Percentiles rank a stretch among this genome's conserved stretches.
These are phyloP conservation scores for Didymella segeticola DNA, from an alignment of 2,329 filamentous ascomycete species.

Conservation along the genomic window DNA sequence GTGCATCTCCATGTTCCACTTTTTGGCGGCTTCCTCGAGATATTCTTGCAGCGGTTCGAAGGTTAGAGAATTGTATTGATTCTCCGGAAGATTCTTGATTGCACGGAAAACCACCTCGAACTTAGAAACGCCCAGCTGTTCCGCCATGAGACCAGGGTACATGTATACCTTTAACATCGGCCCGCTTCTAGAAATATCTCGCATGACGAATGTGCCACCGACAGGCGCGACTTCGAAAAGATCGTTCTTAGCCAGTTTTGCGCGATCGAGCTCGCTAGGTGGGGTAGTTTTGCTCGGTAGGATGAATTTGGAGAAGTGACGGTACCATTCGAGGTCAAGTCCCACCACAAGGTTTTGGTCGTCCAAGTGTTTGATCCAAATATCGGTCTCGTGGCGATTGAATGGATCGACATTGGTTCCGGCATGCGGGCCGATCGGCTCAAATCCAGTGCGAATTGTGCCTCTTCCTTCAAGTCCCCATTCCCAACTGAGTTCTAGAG, in stretches of 20 bases:
- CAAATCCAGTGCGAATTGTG: slow-evolving; percentile 19
- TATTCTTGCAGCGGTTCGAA: slow-evolving; percentile 1
- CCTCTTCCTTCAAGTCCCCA: slow-evolving; percentile 22
- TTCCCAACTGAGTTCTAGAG: slow-evolving; percentile 21
- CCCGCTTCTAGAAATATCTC: slow-evolving; percentile 13
- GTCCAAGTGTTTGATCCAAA: slow-evolving; percentile 16
- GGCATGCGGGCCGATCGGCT: slow-evolving; percentile 19
- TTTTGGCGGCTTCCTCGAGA: background rate
- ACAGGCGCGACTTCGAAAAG: slow-evolving; percentile 20
- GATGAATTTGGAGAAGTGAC: slow-evolving; percentile 9
- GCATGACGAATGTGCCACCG: slow-evolving; percentile 21
- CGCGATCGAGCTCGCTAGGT: slow-evolving; percentile 4
- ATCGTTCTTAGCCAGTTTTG: slow-evolving; percentile 13
- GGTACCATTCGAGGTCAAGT: slow-evolving; percentile 21
- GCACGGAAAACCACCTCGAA: slow-evolving; percentile 12
- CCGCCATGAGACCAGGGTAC: slow-evolving; percentile 16
- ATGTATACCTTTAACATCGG: slow-evolving; percentile 21
- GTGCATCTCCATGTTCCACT: slow-evolving; percentile 11
- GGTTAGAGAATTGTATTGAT: background rate
- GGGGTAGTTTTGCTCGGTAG: slow-evolving; percentile 7
- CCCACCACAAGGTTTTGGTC: slow-evolving; percentile 14
- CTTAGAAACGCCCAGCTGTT: slow-evolving; percentile 16
- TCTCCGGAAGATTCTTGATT: background rate
- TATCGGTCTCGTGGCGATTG: slow-evolving; percentile 16
- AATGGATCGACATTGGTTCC: slow-evolving; percentile 15